A percentile compares a stretch with the other conserved stretches of the same genome.
Evolutionary conservation across 2,329 filamentous ascomycete species (phyloP).

Genomic region (Aspergillus versicolor): DNA sequence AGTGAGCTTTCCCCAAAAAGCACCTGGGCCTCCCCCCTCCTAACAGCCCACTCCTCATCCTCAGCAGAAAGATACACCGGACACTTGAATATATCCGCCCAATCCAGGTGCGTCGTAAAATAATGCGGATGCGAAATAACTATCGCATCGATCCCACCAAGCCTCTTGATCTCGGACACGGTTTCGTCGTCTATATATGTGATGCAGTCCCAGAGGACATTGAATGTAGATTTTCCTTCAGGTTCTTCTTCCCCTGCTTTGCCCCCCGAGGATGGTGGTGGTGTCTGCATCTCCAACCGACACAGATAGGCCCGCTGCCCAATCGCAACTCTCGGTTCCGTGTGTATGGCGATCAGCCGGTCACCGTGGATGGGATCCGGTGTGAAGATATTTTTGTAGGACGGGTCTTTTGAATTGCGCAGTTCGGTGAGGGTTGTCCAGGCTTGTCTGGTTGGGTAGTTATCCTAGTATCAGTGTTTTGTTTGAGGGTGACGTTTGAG

Average conservation of each 20-base stretch:
- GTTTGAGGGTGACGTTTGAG: not conserved
- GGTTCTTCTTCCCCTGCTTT: not conserved
- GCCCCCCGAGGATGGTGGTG: not conserved
- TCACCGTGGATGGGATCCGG: conserved; percentile 14
- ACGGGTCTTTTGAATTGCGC: conserved; percentile 14
- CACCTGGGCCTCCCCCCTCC: conserved; percentile 35
- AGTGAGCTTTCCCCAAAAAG: not conserved
- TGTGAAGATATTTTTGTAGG: conserved; percentile 25
- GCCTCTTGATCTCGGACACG: conserved; percentile 52
- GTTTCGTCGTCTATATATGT: conserved; percentile 68
- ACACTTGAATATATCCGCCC: conserved; percentile 68
- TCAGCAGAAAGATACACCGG: conserved; percentile 67
- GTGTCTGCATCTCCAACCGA: conserved; percentile 22
- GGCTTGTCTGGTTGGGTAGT: conserved; percentile 19
- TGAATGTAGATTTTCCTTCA: conserved; percentile 49
- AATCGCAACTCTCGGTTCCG: conserved; percentile 63
- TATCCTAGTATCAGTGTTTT: not conserved
- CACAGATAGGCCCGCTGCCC: conserved; percentile 73
- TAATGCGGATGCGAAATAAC: conserved; percentile 81
- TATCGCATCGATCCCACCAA: conserved; percentile 70
- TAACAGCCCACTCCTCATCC: conserved; percentile 65
- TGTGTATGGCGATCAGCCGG: conserved; percentile 27
- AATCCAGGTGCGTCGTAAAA: conserved; percentile 73
- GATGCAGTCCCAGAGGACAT: conserved; percentile 78
- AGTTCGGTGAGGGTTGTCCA: conserved; percentile 30